Evolutionary conservation across 805 yeast genomes (phyloP).

Genomic region (Nakazawaea molendinolei): DNA sequence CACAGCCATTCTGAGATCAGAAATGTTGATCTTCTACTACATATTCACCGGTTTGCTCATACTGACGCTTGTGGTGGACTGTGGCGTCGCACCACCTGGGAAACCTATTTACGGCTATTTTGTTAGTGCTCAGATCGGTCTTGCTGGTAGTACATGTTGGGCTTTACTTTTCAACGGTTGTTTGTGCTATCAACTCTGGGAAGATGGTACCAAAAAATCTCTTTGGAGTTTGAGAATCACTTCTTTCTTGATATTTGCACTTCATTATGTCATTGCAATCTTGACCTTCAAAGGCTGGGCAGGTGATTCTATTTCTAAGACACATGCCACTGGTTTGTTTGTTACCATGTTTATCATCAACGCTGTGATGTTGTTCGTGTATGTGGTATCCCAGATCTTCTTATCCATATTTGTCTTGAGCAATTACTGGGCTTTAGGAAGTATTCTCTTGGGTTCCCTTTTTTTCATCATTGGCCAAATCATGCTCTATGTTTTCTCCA

Average conservation of each 20-base stretch:
- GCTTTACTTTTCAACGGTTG: constrained; percentile 68
- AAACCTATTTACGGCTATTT: constrained; percentile 70
- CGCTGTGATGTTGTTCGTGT: constrained; percentile 55
- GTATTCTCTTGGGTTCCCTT: constrained; percentile 60
- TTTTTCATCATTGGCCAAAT: constrained; percentile 82
- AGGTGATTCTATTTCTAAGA: constrained; percentile 32
- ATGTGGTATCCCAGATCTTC: constrained; percentile 60
- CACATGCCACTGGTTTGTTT: constrained; percentile 62
- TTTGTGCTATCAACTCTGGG: constrained; percentile 87
- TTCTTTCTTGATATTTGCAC: constrained; percentile 50
- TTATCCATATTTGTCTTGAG: constrained; percentile 62
- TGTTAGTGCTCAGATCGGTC: constrained; percentile 74
- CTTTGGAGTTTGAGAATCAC: constrained; percentile 48
- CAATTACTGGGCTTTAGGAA: constrained; percentile 87
- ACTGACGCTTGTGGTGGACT: constrained; percentile 71
- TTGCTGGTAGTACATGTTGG: constrained; percentile 67
- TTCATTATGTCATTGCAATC: constrained; percentile 61
- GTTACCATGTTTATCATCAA: constrained; percentile 66
- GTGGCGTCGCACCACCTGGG: constrained; percentile 90
- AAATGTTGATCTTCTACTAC: constrained; percentile 71
- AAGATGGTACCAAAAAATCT: constrained; percentile 76
- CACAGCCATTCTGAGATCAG: constrained; percentile 91
- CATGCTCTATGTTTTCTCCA: constrained; percentile 62
- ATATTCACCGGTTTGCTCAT: constrained; percentile 50
- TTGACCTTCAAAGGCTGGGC: constrained; percentile 70